Percentiles rank a stretch among this genome's conserved stretches.
Evolutionary conservation across 106 monocot genomes (phyloP).

Genomic region (Allium fistulosum): DNA sequence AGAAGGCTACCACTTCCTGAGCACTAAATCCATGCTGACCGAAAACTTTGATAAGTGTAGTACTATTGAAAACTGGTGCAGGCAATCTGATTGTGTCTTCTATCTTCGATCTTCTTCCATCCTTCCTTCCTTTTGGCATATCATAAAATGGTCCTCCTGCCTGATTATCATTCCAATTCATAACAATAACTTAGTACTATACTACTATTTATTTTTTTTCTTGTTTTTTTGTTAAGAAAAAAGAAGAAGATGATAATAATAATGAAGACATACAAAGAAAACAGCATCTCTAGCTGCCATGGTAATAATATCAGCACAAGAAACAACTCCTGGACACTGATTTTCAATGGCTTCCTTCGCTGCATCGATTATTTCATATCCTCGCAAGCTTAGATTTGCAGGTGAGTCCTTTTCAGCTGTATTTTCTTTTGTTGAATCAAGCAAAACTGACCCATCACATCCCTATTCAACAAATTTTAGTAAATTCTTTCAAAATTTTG

Average conservation of each 20-base stretch:
- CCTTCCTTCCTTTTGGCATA: constrained; percentile 57
- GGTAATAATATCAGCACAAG: constrained; percentile 74
- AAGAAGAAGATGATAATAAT: no score
- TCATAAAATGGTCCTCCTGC: constrained; percentile 73
- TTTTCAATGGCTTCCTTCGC: constrained; percentile 47
- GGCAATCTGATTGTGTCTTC: constrained; percentile 72
- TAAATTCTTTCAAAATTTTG: neutral
- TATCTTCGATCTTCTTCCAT: constrained; percentile 69
- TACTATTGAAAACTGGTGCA: constrained; percentile 43
- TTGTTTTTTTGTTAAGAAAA: neutral
- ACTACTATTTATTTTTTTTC: neutral
- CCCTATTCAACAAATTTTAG: constrained; percentile 30
- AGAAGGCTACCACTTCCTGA: constrained; percentile 56
- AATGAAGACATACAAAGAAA: constrained; percentile 30
- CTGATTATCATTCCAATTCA: constrained; percentile 11
- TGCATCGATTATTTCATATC: constrained; percentile 70
- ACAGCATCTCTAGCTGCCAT: constrained; percentile 77
- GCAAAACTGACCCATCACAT: constrained; percentile 73
- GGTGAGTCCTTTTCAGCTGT: constrained; percentile 79
- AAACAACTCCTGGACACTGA: constrained; percentile 61
- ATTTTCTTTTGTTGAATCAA: constrained; percentile 61
- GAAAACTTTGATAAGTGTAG: constrained; percentile 52
- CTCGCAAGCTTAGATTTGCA: constrained; percentile 62
- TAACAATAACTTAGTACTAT: neutral
- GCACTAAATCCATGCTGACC: constrained; percentile 52